Evolutionary conservation across 2,329 filamentous ascomycete species (phyloP).

Genomic region (Alternaria atra): DNA sequence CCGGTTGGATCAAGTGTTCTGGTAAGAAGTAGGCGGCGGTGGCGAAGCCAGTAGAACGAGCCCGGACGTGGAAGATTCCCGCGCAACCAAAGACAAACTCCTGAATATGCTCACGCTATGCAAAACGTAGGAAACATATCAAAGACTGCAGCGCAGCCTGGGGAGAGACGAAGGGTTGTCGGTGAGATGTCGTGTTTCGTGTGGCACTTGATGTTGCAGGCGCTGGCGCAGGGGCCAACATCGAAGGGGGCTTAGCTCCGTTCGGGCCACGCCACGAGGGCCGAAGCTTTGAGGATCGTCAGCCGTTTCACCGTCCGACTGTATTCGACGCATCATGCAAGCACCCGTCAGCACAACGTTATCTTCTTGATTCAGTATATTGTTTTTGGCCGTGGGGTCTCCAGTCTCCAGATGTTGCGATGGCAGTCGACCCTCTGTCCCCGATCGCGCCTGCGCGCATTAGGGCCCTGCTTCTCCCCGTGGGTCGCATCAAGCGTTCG

Average conservation of each 20-base stretch:
- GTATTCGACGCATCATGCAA: constrained; percentile 37
- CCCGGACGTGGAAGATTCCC: constrained; percentile 30
- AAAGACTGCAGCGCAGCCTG: constrained; percentile 8
- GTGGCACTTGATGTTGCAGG: constrained; percentile 16
- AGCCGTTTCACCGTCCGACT: constrained; percentile 25
- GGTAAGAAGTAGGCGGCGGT: constrained; percentile 38
- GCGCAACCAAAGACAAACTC: constrained; percentile 20
- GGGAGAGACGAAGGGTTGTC: constrained; percentile 10
- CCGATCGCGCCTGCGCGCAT: constrained; percentile 87
- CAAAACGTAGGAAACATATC: constrained; percentile 25
- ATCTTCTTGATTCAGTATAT: constrained; percentile 19
- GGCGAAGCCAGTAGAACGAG: constrained; percentile 35
- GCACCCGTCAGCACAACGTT: constrained; percentile 17
- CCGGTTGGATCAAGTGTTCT: constrained; percentile 2
- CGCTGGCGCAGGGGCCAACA: constrained; percentile 17
- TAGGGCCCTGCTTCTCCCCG: constrained; percentile 83
- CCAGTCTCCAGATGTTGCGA: constrained; percentile 63
- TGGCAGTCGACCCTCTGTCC: constrained; percentile 89
- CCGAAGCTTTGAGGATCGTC: constrained; percentile 31
- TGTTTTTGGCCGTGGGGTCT: constrained; percentile 29
- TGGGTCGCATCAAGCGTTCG: constrained; percentile 84
- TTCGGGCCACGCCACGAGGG: constrained; percentile 31
- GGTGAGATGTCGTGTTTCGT: constrained; percentile 15
- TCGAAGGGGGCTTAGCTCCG: constrained; percentile 17
- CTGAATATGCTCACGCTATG: constrained; percentile 44